Evolutionary conservation across 139 green algal species (phyloP).

Genomic region (Nannochloris sp.): DNA sequence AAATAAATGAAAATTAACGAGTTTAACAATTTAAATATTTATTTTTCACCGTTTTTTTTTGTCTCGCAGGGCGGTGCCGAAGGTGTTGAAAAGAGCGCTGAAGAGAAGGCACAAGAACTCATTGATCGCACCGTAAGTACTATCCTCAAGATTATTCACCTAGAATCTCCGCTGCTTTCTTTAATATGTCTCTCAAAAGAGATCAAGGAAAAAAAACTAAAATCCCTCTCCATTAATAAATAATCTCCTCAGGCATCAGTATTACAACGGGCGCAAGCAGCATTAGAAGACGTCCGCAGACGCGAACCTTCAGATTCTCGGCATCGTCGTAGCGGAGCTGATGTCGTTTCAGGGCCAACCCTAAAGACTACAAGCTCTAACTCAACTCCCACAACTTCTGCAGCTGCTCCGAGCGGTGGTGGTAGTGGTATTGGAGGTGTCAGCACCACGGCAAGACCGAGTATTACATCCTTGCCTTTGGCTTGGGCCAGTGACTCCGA

Average conservation of each 20-base stretch:
- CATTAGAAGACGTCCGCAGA: constrained; percentile 28
- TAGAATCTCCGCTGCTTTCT: too few relatives aligned
- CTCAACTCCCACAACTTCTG: neutral
- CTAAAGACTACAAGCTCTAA: neutral
- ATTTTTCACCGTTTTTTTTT: too few relatives aligned
- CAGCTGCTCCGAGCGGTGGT: too few relatives aligned
- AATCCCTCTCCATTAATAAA: neutral
- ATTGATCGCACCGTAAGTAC: constrained; percentile 34
- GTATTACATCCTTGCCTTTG: neutral
- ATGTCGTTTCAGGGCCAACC: neutral
- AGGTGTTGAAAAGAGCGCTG: neutral
- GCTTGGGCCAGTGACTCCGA: neutral
- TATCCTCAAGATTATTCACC: too few relatives aligned
- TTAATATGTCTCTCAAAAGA: too few relatives aligned
- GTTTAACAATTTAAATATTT: too few relatives aligned
- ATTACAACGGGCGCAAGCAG: constrained; percentile 30
- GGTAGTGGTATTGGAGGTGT: too few relatives aligned
- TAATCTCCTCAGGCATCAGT: constrained; percentile 29
- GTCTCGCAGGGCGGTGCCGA: neutral
- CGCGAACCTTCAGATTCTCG: constrained; percentile 10
- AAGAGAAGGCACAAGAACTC: constrained; percentile 23
- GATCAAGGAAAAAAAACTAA: too few relatives aligned
- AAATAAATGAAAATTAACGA: too few relatives aligned
- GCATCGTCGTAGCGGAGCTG: constrained; percentile 8
- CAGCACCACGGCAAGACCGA: neutral